Conservation (phyloP, 495 filamentous ascomycete species). For the Jackrogersella multiformis region DNA sequence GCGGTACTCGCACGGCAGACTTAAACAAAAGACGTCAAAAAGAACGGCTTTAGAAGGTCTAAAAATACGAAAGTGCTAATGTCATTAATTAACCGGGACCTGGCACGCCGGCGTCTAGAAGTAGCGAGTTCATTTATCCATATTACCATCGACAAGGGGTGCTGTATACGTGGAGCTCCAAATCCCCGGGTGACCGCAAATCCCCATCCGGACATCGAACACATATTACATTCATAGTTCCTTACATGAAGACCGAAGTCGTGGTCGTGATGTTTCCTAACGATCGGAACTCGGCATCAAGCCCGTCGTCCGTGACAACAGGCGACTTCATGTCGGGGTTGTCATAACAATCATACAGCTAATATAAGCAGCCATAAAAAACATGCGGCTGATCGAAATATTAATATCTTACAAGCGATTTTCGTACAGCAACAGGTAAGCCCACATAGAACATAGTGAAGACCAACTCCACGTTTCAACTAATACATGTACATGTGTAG, state of each 20-base stretch:
- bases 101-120: slow-evolving; percentile 23
- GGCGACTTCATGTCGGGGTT: slow-evolving; percentile 11
- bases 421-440: background rate
- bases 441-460: background rate
- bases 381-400: slow-evolving; percentile 16
- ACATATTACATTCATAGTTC: slow-evolving; percentile 5
- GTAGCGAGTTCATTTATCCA: slow-evolving; percentile 26
- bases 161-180: slow-evolving; percentile 1
- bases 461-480: background rate
- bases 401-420: slow-evolving; percentile 9
- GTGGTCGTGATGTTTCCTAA: background rate
- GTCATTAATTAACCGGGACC: slow-evolving; percentile 29
- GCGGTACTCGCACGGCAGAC: background rate
- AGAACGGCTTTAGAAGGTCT: slow-evolving; percentile 3
- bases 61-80: slow-evolving; percentile 18
- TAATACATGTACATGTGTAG: background rate
- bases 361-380: background rate
- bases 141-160: slow-evolving; percentile 28
- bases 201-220: slow-evolving; percentile 17
- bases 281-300: slow-evolving; percentile 21
- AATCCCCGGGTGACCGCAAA: slow-evolving; percentile 15
- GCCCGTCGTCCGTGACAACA: slow-evolving; percentile 7
- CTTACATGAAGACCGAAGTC: background rate
- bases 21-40: background rate
- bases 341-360: background rate